Evolutionary conservation across 805 yeast genomes (phyloP), one percentile per base, ranked within the genome.

Genomic region (Starmera quercuum): DNA sequence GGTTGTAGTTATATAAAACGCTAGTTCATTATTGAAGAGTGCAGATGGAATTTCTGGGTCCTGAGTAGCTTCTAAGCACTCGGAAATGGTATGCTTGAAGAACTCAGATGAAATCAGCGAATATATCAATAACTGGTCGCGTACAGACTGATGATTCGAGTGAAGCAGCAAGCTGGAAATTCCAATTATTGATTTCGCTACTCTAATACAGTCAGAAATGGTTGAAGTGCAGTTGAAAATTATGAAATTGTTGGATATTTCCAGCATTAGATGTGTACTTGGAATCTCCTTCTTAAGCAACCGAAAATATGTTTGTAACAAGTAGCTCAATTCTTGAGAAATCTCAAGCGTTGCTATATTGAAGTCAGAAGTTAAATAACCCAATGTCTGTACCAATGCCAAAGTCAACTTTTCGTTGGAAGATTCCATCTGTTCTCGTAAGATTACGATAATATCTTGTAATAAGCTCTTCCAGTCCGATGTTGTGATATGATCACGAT

Each of bases 211-310:
- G 15, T 60, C 46, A 5, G 47, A 35, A 6, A 68, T 46, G 42
- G 72, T 61, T 5, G 59, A 49, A 0, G 70, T 63, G 3, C 73
- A 59, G 5, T 66, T 47, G n/a, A 59, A 53, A 0, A 68, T 41
- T 6, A 77, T 42, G 4, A 67, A 43, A 23, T 60, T 63, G 46
- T 77, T 78, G 13, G 71, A 50, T 12, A 78, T 51, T 33, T 61
- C 60, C 29, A 77, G 48, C 2, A 65, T 45, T 3, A 46, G 25
- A 7, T 61, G 49, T 7, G 64, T 56, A 15, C 53, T 46, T 3
- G 49, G 40, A 16, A 47, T 45, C 33, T 60, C 64, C 24, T 48
- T 53, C 4, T 33, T 35, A 15, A 51, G 31, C 3, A 26, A 7
- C 12, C 28, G 37, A 34, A 61, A 40, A 33, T 54, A 56, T 10